Conservation (phyloP, 2,329 filamentous ascomycete genomes). For the Calycina herbarum region DNA sequence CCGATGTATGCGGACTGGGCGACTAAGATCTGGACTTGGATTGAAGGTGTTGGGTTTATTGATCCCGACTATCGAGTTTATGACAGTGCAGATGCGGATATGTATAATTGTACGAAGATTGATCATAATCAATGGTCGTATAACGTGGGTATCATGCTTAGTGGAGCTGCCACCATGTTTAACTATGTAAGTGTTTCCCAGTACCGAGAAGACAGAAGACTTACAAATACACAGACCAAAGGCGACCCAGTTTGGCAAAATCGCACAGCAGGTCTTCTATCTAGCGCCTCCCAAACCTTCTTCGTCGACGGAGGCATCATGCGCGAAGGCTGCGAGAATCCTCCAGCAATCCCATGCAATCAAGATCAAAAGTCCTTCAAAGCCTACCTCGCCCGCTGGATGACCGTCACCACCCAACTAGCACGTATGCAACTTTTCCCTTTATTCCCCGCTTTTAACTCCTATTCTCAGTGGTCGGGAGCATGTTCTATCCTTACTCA, state of each 20-base stretch:
- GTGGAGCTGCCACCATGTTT: conserved; percentile 66
- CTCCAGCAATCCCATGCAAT: conserved; percentile 54
- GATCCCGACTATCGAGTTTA: conserved; percentile 58
- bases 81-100: conserved; percentile 57
- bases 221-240: conserved; percentile 34
- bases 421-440: conserved; percentile 36
- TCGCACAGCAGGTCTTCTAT: conserved; percentile 56
- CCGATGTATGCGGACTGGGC: conserved; percentile 75
- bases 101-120: conserved; percentile 56
- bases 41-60: conserved; percentile 56
- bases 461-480: too few relatives aligned
- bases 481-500: too few relatives aligned
- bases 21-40: conserved; percentile 69
- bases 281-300: conserved; percentile 55
- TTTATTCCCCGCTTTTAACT: too few relatives aligned
- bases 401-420: conserved; percentile 63
- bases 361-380: conserved; percentile 65
- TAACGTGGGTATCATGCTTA: conserved; percentile 66
- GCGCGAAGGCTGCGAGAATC: conserved; percentile 62
- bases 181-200: conserved; percentile 51
- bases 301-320: conserved; percentile 54
- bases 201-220: neutral
- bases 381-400: conserved; percentile 61
- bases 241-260: conserved; percentile 55
- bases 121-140: conserved; percentile 67